Conservation (phyloP, 2,329 filamentous ascomycete genomes). For the Arthrobotrys musiformis region DNA sequence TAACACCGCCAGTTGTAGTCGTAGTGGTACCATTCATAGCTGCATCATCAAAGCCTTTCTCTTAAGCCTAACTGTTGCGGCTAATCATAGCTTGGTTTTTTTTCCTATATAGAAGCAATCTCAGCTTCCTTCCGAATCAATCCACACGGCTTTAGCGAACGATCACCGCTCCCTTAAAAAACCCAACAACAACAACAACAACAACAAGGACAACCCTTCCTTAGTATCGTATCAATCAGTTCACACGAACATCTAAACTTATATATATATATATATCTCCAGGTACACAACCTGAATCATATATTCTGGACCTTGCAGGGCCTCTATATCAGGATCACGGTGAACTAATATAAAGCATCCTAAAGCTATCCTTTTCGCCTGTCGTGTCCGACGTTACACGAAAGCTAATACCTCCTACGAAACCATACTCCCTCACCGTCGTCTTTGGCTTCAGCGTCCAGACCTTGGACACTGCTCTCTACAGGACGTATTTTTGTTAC, state of each 20-base stretch:
- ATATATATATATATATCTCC: neutral
- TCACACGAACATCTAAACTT: neutral
- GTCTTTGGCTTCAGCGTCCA: constrained; percentile 18
- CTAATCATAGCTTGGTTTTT: constrained; percentile 27
- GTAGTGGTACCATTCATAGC: no score
- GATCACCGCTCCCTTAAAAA: constrained; percentile 26
- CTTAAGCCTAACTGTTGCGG: neutral
- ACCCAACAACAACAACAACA: neutral
- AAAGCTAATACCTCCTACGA: constrained; percentile 43
- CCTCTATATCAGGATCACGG: neutral
- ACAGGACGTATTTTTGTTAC: neutral
- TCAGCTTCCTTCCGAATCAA: constrained; percentile 2
- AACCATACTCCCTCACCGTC: neutral
- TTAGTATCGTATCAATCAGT: neutral
- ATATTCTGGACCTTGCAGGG: constrained; percentile 14
- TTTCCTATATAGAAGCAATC: constrained; percentile 8
- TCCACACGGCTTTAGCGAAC: neutral
- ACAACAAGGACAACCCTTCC: neutral
- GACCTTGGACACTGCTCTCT: constrained; percentile 7
- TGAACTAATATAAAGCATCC: constrained; percentile 1
- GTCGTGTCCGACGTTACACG: constrained; percentile 44
- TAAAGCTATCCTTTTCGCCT: constrained; percentile 9
- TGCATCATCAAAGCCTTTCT: neutral
- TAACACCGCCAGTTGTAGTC: no score
- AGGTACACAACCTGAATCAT: constrained; percentile 5